A percentile compares a stretch with the other conserved stretches of the same genome.
Conservation (phyloP, 2,329 filamentous ascomycete species). For the Knufia fluminis region DNA sequence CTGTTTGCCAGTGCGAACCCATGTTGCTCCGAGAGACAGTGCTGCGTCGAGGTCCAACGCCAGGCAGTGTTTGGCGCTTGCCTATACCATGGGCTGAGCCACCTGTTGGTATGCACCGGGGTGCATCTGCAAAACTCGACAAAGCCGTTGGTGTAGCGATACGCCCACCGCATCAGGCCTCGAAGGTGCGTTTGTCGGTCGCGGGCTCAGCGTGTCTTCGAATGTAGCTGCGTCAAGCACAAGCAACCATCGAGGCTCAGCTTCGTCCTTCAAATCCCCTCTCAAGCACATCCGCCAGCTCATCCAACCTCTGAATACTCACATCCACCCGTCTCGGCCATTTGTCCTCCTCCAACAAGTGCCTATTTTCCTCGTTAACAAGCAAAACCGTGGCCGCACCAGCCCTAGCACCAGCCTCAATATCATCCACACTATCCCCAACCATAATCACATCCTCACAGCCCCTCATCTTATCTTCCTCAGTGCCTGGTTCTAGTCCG, state of each 20-base stretch:
- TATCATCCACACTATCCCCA: conserved; percentile 82
- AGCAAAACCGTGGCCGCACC: conserved; percentile 87
- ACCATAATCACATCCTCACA: conserved; percentile 28
- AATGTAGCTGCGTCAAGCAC: too few species aligned
- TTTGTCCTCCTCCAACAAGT: conserved; percentile 51
- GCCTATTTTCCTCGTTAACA: conserved; percentile 67
- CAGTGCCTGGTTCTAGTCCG: conserved; percentile 9
- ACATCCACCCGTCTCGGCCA: conserved; percentile 59
- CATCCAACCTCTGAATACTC: conserved; percentile 61
- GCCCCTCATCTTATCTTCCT: conserved; percentile 42
- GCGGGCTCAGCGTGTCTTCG: too few species aligned
- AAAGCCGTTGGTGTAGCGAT: too few species aligned
- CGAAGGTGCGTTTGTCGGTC: too few species aligned
- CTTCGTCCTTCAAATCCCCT: conserved; percentile 48
- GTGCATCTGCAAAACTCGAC: too few species aligned
- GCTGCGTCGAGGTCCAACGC: too few species aligned
- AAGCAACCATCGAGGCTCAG: not conserved
- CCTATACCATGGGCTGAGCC: too few species aligned
- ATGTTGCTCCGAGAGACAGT: too few species aligned
- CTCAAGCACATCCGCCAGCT: conserved; percentile 66
- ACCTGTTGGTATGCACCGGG: too few species aligned
- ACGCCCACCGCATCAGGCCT: too few species aligned
- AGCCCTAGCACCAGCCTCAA: conserved; percentile 73
- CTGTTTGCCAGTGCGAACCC: too few species aligned
- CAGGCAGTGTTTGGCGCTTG: too few species aligned